Evolutionary conservation across 2,329 filamentous ascomycete species (phyloP).

Genomic region (Aspergillus puulaauensis): DNA sequence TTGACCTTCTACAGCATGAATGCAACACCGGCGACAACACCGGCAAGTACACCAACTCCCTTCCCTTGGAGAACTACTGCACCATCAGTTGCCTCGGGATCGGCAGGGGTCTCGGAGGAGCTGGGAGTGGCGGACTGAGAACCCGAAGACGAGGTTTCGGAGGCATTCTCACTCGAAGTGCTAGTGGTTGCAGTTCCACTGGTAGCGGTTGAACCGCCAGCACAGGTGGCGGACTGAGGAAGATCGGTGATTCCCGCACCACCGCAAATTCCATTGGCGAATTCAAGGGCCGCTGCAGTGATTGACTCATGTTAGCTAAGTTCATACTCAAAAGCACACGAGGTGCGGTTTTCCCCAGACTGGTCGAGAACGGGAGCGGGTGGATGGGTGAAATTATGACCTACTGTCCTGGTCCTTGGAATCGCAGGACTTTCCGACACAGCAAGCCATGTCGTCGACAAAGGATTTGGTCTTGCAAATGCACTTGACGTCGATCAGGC

Average conservation of each 20-base stretch:
- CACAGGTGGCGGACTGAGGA: conserved; percentile 32
- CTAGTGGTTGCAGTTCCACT: conserved; percentile 6
- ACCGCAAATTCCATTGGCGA: conserved; percentile 40
- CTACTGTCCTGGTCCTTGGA: conserved; percentile 42
- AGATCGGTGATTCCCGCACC: conserved; percentile 37
- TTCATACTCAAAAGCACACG: neutral
- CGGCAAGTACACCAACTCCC: conserved; percentile 29
- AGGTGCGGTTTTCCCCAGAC: neutral
- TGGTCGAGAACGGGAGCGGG: neutral
- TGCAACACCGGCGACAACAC: conserved; percentile 31
- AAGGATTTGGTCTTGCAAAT: conserved; percentile 51
- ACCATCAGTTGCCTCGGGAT: conserved; percentile 16
- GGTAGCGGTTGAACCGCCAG: conserved; percentile 13
- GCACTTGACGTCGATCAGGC: conserved; percentile 45
- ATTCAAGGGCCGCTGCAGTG: conserved; percentile 33
- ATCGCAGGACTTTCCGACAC: conserved; percentile 47
- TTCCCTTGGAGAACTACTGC: conserved; percentile 26
- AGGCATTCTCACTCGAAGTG: too few relatives aligned
- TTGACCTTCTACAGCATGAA: conserved; percentile 24
- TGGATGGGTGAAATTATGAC: conserved; percentile 1
- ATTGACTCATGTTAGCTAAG: conserved; percentile 7
- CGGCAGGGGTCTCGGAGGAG: conserved; percentile 8
- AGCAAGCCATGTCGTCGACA: conserved; percentile 51
- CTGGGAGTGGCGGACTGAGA: neutral
- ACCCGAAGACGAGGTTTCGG: neutral